Percentiles rank a stretch among this genome's conserved stretches.
Conservation (phyloP, 2,329 filamentous ascomycete genomes). For the Talaromyces sp. region DNA sequence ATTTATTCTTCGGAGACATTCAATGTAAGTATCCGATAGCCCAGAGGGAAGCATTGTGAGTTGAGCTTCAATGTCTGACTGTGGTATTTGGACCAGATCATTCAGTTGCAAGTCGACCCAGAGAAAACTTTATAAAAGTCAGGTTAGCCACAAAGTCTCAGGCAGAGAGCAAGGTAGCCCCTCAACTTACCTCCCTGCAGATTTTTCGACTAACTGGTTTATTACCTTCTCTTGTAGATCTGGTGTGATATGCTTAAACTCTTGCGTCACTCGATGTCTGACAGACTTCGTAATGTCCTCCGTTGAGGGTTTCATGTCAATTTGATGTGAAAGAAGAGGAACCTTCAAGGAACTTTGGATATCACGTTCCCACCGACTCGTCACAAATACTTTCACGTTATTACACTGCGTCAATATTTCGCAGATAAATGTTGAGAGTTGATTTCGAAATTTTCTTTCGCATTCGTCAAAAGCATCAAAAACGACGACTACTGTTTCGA, state of each 20-base stretch:
- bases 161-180: background rate
- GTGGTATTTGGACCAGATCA: conserved; percentile 1
- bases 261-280: background rate
- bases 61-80: conserved; percentile 1
- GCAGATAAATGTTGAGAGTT: background rate
- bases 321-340: background rate
- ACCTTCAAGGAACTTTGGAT: background rate
- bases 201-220: conserved; percentile 4
- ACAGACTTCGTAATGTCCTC: conserved; percentile 6
- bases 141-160: background rate
- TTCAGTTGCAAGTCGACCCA: conserved; percentile 10
- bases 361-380: conserved; percentile 7
- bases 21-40: conserved; percentile 5
- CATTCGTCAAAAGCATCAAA: conserved; percentile 10
- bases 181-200: conserved; percentile 7
- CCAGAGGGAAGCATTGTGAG: conserved; percentile 5
- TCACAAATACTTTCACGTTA: conserved; percentile 3
- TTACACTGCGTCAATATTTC: background rate
- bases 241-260: background rate
- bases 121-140: conserved; percentile 4
- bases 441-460: background rate
- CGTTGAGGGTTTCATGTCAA: background rate
- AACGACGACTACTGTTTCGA: background rate
- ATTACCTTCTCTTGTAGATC: conserved; percentile 1
- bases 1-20: conserved; percentile 3